Base-by-base conservation (phyloP, 139 green algal species). In the Helicosporidium sp. region DNA sequence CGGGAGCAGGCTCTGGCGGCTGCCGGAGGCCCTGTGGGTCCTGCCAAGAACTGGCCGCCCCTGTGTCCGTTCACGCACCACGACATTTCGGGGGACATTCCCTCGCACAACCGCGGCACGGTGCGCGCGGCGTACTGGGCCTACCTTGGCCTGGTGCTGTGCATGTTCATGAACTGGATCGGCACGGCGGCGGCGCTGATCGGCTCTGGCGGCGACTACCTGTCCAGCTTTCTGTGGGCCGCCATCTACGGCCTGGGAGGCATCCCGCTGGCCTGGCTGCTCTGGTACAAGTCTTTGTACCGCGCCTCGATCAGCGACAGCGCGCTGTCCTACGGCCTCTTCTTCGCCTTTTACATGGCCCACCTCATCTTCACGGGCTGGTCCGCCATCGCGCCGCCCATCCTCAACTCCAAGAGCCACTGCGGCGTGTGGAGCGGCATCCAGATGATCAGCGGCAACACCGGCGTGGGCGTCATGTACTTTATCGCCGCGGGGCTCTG, bases 201-300 rank as follows among this genome's bases (percentile, higher is more conserved):
- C 44, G 44, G 36, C 16, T 57, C 52, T 22, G 45, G 47, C 26
- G 29, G 28, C 25, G 45, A 15, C 19, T 43, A 54, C 13, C 41
- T 75, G 4, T 22, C 48, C 4, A 35, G 51, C 27, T 71, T 64
- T 28, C 55, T 78, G 37, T 61, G 70, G 46, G 43, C 55, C 3
- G 26, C 20, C 22, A 47, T 73, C 31, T 77, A 68, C 49, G 20
- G 58, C 34, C 45, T 67, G 41, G 66, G 54, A 22, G 65, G 69
- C 36, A 26, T 73, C 5, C 66, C 69, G 6, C 50, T 48, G 6
- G 65, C 43, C 25, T 73, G 57, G 57, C 49, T 59, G 36, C 39
- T 73, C 18, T 73, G 69, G 70, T 78, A 76, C 55, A 29, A 46
- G 20, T 62, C 66, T 2, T 25, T 79, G 12, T 79, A 79, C 50